Percentiles rank a stretch among this genome's conserved stretches.
These are phyloP conservation scores for Sutorius australiensis DNA, from an alignment of 768 basidiomycete species.

Conservation along the genomic window DNA sequence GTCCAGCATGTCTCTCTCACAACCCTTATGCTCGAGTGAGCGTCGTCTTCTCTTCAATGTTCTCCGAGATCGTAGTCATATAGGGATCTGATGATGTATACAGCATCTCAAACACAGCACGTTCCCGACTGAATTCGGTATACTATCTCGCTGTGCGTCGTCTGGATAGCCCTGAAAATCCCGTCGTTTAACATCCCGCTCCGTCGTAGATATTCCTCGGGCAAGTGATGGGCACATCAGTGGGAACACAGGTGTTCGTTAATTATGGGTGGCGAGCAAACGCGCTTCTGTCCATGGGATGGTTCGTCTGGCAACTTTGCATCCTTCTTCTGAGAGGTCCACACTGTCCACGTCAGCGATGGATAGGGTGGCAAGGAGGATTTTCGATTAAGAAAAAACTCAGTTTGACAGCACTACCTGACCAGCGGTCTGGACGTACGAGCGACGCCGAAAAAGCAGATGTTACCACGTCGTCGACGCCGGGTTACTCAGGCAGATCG, in stretches of 20 bases:
- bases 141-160: too few relatives aligned
- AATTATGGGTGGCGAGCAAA: constrained; percentile 65
- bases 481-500: neutral
- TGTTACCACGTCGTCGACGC: neutral
- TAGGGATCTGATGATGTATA: neutral
- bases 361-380: constrained; percentile 46
- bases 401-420: neutral
- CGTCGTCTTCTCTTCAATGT: constrained; percentile 5
- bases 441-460: constrained; percentile 6
- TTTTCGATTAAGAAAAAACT: neutral
- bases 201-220: constrained; percentile 56
- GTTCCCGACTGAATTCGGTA: constrained; percentile 56
- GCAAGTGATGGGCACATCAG: constrained; percentile 78
- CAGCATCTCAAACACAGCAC: constrained; percentile 40
- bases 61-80: neutral
- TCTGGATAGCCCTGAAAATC: too few relatives aligned
- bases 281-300: constrained; percentile 54
- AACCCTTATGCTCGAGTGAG: constrained; percentile 48
- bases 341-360: constrained; percentile 38
- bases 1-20: constrained; percentile 62
- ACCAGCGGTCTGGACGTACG: neutral
- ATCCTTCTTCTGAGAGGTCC: constrained; percentile 65
- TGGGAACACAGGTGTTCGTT: constrained; percentile 69
- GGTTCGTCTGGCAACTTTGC: constrained; percentile 50
- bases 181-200: too few relatives aligned